phyloP scores from a whole-genome alignment of 371 early-diverging fungal species.

The Mortierella sp. region DNA sequence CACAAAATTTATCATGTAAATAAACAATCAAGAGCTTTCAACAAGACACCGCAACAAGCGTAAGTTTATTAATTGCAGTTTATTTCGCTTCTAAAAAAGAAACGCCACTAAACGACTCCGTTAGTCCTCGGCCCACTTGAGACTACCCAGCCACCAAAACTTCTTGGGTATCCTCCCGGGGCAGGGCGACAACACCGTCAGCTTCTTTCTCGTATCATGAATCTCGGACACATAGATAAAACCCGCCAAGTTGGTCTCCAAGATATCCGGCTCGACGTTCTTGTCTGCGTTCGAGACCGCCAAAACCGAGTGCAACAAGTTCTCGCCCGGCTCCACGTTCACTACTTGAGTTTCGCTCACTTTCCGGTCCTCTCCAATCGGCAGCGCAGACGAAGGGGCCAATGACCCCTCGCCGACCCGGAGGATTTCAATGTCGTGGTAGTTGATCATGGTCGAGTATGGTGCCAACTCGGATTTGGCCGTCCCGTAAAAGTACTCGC shows the following conservation, averaged over 20 bases:
- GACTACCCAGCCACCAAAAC: slow-evolving; percentile 84
- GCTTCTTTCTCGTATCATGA: slow-evolving; percentile 80
- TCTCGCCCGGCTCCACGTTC: slow-evolving; percentile 85
- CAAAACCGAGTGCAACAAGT: slow-evolving; percentile 88
- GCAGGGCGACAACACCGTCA: slow-evolving; percentile 89
- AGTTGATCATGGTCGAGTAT: slow-evolving; percentile 84
- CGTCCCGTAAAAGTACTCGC: slow-evolving; percentile 96
- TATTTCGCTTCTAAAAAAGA: background rate
- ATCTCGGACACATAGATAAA: slow-evolving; percentile 94
- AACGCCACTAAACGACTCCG: background rate
- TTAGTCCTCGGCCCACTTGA: slow-evolving; percentile 91
- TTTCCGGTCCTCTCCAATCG: slow-evolving; percentile 88
- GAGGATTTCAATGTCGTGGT: slow-evolving; percentile 82
- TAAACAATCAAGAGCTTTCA: no score
- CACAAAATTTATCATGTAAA: background rate
- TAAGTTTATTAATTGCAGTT: no score
- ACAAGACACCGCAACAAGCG: no score
- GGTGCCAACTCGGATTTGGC: slow-evolving; percentile 80
- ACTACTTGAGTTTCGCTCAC: slow-evolving; percentile 83
- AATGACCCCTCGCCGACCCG: slow-evolving; percentile 87
- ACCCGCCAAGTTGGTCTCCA: slow-evolving; percentile 84
- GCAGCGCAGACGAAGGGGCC: slow-evolving; percentile 94
- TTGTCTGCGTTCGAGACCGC: slow-evolving; percentile 83
- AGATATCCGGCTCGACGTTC: slow-evolving; percentile 70
- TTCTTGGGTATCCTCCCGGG: slow-evolving; percentile 90